A percentile compares a stretch with the other conserved stretches of the same genome.
phyloP scores from a whole-genome alignment of 1,284 basidiomycete species.

The Trametes polyzona region DNA sequence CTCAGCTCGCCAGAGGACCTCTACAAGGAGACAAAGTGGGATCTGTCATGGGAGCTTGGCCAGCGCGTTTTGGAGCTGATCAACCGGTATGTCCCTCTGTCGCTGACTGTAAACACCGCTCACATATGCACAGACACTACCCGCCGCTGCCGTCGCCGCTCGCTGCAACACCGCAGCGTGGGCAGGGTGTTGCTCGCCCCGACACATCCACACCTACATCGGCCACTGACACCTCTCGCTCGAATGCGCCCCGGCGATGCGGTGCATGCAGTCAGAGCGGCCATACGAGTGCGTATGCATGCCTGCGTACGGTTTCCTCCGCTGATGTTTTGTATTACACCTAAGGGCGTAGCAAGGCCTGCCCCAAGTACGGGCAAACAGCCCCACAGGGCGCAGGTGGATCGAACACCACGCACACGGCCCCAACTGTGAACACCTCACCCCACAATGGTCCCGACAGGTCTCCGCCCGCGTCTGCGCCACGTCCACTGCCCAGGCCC shows the following conservation, averaged over 20 bases:
- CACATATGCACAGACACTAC: neutral
- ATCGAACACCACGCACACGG: too few species aligned
- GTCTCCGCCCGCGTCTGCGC: too few species aligned
- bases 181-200: neutral
- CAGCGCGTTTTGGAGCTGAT: neutral
- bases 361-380: neutral
- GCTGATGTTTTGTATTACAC: too few species aligned
- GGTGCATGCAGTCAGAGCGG: neutral
- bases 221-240: neutral
- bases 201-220: neutral
- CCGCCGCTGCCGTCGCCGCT: neutral
- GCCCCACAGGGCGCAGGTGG: too few species aligned
- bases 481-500: too few species aligned
- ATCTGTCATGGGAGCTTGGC: neutral
- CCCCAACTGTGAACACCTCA: too few species aligned
- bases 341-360: neutral
- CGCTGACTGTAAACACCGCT: neutral
- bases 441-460: too few species aligned
- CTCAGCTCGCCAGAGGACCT: neutral
- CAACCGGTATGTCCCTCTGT: neutral
- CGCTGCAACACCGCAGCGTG: neutral
- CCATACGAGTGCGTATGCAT: neutral
- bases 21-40: slow-evolving; percentile 12
- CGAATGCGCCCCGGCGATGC: neutral
- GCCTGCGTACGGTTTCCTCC: too few species aligned